Evolutionary conservation across 768 basidiomycete species (phyloP), one percentile per base, ranked within the genome.

Genomic region (Kwoniella sp.): DNA sequence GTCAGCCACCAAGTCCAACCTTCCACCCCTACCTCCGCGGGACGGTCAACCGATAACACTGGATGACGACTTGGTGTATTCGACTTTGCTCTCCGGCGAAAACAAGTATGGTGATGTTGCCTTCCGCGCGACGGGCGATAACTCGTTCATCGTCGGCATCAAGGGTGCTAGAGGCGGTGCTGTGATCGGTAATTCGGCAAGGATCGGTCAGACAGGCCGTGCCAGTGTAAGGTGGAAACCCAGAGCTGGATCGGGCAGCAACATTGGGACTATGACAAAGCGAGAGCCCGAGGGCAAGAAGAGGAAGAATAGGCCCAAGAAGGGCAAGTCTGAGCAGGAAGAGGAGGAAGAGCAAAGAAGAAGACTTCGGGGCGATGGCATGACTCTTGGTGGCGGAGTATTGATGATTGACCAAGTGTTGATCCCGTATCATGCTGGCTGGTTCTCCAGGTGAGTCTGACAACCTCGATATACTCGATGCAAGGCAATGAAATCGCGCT

Each of bases 321-420:
- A 68, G 82, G 82, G 28, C 87, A 90, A 77, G 88, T 86, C 22
- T 28, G 54, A 55, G 8, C 65, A 64, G 26, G 61, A 55, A 28
- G 63, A 58, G 22, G 51, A 55, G n/a, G 34, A 60, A 8, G 52
- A 59, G 11, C 64, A 61, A 84, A 87, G 87, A 28, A 85, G 83
- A 53, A 87, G 90, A 22, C 77, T 88, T 28, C 83, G 86, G 52
- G 90, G 88, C 88, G 91, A 90, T 45, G 87, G 90, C 51, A 87
- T 89, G 51, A 90, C 90, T 13, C 87, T 89, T 37, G 87, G 86
- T 0, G 95, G 94, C 0, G 95, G 95, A 2, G 92, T 97, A 41
- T 85, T 97, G 64, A 86, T 89, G 81, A 90, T 98, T 65, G 91
- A 96, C 82, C 84, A 85, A 47, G 84, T 97, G 13, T 82, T 99